A percentile compares a stretch with the other conserved stretches of the same genome.
Evolutionary conservation across 2,329 filamentous ascomycete species (phyloP).

Genomic region (Emergomyces orientalis): DNA sequence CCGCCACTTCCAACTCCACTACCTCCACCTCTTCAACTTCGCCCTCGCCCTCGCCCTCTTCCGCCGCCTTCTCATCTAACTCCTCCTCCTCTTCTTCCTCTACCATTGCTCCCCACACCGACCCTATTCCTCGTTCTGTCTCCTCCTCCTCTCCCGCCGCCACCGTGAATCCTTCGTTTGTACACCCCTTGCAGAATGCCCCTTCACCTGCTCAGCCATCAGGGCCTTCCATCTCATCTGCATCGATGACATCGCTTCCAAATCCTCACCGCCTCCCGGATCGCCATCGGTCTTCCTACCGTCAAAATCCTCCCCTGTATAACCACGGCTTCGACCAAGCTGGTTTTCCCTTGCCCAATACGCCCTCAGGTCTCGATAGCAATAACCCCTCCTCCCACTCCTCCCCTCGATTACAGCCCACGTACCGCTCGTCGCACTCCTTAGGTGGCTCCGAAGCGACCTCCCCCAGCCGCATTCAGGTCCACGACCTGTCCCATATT

Average conservation of each 20-base stretch:
- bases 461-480: slow-evolving; percentile 58
- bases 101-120: background rate
- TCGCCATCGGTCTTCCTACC: slow-evolving; percentile 7
- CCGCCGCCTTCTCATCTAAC: background rate
- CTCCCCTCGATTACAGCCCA: slow-evolving; percentile 39
- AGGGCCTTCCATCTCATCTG: slow-evolving; percentile 12
- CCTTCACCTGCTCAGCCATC: slow-evolving; percentile 1
- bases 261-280: slow-evolving; percentile 3
- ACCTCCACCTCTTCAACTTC: slow-evolving; percentile 13
- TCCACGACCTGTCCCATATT: slow-evolving; percentile 84
- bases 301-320: slow-evolving; percentile 17
- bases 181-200: slow-evolving; percentile 5
- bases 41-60: background rate
- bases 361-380: background rate
- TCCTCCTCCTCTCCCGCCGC: background rate
- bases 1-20: slow-evolving; percentile 25
- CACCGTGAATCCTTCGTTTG: background rate
- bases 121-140: background rate
- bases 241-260: slow-evolving; percentile 43
- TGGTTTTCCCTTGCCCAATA: background rate
- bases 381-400: slow-evolving; percentile 30
- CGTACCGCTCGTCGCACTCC: slow-evolving; percentile 37
- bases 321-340: slow-evolving; percentile 8
- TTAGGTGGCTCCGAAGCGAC: slow-evolving; percentile 34
- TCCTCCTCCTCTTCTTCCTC: background rate